Base-by-base conservation (phyloP, 1,139 yeast genomes). In the Arxiozyma telluris region DNA sequence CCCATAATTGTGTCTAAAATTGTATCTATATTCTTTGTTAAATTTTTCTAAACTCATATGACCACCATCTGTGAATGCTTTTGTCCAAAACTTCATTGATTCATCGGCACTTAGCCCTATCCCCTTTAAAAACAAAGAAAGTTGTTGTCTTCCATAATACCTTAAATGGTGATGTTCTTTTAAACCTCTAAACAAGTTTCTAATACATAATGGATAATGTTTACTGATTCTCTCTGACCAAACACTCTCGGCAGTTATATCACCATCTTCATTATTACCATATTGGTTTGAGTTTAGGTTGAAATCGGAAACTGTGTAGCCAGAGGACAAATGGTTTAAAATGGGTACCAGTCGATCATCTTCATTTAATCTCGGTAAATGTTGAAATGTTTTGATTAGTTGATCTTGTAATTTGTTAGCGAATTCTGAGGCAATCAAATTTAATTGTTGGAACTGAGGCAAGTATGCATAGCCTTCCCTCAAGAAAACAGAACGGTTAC, bases 281-380 rank as follows among this genome's bases (percentile, higher is more conserved):
- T 65, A 61, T 60, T 72, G 57, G 6, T 54, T 56, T 4, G 71
- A 68, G 53, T 73, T 73, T 57, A 65, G 61, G 38, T 64, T 59
- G 59, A 80, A 83, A 61, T 84, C 83, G 57, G 79, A 68, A 58
- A 79, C 76, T 1, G 83, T 75, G 66, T 87, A 88, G 54, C 94
- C 95, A 45, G 80, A 78, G 0, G 95, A 82, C 53, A 93, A 71
- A 64, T 90, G 90, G 64, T 82, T 82, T 57, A 93, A 75, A 34
- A 94, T 80, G 0, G 98, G 98, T 49, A 89, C 73, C 50, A 93
- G 71, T 56, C 99, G 76, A 66, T 90, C 96, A 65, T 91, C 97
- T 71, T 93, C 98, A 64, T 90, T 96, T 54, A 93, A 73, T 21
- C 94, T 76, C 2, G 97, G 96, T 53, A 91, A 73, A 25, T 87